A percentile compares a stretch with the other conserved stretches of the same genome.
Evolutionary conservation across 2,329 filamentous ascomycete species (phyloP).

Genomic region (Colletotrichum cuscutae): DNA sequence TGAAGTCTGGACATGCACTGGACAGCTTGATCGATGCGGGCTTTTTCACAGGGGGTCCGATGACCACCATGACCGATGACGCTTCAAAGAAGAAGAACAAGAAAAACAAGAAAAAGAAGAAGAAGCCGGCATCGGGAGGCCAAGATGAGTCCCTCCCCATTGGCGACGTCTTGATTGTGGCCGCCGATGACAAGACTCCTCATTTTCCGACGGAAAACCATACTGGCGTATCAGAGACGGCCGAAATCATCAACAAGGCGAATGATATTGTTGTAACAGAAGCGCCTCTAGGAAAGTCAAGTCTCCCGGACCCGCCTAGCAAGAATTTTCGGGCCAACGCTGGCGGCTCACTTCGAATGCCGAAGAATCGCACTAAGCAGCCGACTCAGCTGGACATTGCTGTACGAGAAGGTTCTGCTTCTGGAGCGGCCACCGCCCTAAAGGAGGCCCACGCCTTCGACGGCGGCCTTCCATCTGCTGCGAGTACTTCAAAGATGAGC

Average conservation of each 20-base stretch:
- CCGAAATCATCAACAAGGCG: background rate
- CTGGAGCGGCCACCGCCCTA: background rate
- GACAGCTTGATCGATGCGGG: conserved; percentile 1
- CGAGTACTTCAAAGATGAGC: conserved; percentile 5
- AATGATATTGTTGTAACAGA: background rate
- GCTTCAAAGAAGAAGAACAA: conserved; percentile 35
- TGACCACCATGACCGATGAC: background rate
- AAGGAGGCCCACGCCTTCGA: background rate
- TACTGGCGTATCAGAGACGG: background rate
- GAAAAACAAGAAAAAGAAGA: conserved; percentile 41
- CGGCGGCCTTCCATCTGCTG: background rate
- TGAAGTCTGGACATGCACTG: background rate
- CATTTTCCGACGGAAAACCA: background rate
- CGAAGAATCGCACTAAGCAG: conserved; percentile 43
- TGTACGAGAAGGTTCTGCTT: background rate
- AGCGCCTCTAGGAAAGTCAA: background rate
- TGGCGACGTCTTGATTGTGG: background rate
- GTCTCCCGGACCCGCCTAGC: background rate
- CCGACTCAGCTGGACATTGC: background rate
- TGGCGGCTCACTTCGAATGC: conserved; percentile 47
- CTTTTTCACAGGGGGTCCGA: background rate
- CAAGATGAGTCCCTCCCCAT: background rate
- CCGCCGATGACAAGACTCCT: background rate
- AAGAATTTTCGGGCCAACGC: conserved; percentile 41
- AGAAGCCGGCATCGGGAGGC: conserved; percentile 5